Evolutionary conservation across 192 early-diverging fungal genomes (phyloP).

Genomic region (Chytriomyces sp.): DNA sequence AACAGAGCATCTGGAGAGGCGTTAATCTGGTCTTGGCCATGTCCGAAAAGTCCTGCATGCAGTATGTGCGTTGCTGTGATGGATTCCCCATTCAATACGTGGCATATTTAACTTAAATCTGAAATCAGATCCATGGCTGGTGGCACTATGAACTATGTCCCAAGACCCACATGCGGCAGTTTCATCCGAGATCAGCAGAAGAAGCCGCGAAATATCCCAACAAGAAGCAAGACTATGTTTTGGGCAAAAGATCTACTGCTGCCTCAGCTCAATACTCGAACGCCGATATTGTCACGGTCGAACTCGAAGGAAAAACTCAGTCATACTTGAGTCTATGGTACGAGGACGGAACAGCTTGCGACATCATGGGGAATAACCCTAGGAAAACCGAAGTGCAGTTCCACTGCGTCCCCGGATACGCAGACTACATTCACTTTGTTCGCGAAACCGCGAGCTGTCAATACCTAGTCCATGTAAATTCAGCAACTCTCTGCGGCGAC

Average conservation of each 20-base stretch:
- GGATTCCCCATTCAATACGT: not conserved
- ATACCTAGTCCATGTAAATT: conserved; percentile 78
- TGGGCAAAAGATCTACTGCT: conserved; percentile 20
- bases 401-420: conserved; percentile 68
- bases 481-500: conserved; percentile 68
- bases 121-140: conserved; percentile 52
- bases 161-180: conserved; percentile 65
- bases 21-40: not conserved
- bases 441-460: conserved; percentile 71
- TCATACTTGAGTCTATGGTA: conserved; percentile 73
- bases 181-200: conserved; percentile 51
- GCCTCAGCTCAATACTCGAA: not conserved
- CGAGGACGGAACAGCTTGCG: conserved; percentile 76
- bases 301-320: conserved; percentile 40
- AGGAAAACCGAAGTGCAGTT: conserved; percentile 80
- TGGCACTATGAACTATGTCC: conserved; percentile 92
- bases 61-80: not conserved
- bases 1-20: not conserved
- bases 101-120: not conserved
- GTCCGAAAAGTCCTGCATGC: not conserved
- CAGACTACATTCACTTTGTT: conserved; percentile 65
- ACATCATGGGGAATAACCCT: conserved; percentile 62
- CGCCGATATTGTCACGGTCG: conserved; percentile 32
- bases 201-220: conserved; percentile 34
- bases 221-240: conserved; percentile 39